Conservation (phyloP, 2,329 filamentous ascomycete species). For the Aspergillus ochraceoroseus region DNA sequence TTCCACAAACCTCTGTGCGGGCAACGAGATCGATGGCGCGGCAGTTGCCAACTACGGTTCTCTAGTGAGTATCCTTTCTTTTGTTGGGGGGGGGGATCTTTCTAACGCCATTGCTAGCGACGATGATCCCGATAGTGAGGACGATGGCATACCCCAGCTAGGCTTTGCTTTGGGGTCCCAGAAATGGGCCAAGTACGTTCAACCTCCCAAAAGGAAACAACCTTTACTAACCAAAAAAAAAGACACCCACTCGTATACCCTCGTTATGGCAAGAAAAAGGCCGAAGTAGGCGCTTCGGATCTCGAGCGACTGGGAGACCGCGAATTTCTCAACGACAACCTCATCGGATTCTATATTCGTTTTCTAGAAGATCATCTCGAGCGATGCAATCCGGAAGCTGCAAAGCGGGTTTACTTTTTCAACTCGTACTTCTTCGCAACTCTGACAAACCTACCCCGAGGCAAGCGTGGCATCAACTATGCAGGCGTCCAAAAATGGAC, state of each 20-base stretch:
- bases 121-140: conserved; percentile 19
- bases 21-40: conserved; percentile 33
- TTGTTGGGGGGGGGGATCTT: neutral
- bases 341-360: conserved; percentile 82
- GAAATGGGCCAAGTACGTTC: conserved; percentile 25
- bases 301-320: conserved; percentile 72
- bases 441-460: conserved; percentile 57
- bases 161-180: conserved; percentile 9
- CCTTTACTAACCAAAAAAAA: conserved; percentile 9
- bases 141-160: conserved; percentile 12
- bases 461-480: conserved; percentile 66
- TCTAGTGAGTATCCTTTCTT: conserved; percentile 18
- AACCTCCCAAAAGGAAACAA: neutral
- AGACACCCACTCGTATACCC: conserved; percentile 44
- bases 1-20: conserved; percentile 14
- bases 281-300: conserved; percentile 43
- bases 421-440: conserved; percentile 88
- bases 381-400: conserved; percentile 50
- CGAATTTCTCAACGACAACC: conserved; percentile 85
- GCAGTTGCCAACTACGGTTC: conserved; percentile 17
- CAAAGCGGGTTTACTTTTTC: conserved; percentile 73
- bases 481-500: conserved; percentile 85
- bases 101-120: conserved; percentile 16
- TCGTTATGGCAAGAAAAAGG: conserved; percentile 44
- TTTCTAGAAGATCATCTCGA: conserved; percentile 62